Evolutionary conservation across 768 basidiomycete genomes (phyloP).

Genomic region (Phaeolepiota aurea): DNA sequence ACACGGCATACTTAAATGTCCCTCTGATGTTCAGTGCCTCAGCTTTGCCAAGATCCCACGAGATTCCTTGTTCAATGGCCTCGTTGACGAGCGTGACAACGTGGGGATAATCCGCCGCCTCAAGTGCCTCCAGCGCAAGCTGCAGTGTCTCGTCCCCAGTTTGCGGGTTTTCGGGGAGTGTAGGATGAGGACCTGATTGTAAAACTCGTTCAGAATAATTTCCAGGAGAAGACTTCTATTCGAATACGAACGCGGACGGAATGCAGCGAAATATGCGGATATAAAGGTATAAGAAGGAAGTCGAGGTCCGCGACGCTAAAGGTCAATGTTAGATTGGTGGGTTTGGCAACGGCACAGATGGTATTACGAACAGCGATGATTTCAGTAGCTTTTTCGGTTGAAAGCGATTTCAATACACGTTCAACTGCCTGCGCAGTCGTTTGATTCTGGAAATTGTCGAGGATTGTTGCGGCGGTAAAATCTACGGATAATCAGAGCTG

Average conservation of each 20-base stretch:
- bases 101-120: constrained; percentile 78
- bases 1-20: constrained; percentile 93
- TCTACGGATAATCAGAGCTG: constrained; percentile 35
- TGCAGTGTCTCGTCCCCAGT: constrained; percentile 80
- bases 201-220: constrained; percentile 2
- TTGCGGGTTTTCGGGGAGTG: constrained; percentile 64
- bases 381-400: constrained; percentile 62
- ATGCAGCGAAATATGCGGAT: constrained; percentile 93
- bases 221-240: neutral
- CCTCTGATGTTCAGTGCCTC: constrained; percentile 90
- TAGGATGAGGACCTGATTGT: constrained; percentile 57
- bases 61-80: constrained; percentile 80
- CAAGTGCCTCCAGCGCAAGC: constrained; percentile 76
- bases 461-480: constrained; percentile 92
- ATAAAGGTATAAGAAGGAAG: constrained; percentile 90
- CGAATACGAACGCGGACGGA: constrained; percentile 68
- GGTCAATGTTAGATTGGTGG: neutral
- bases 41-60: constrained; percentile 64
- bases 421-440: constrained; percentile 75
- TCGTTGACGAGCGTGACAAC: constrained; percentile 76
- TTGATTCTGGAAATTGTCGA: constrained; percentile 88
- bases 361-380: constrained; percentile 54
- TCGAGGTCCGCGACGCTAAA: constrained; percentile 64
- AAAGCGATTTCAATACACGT: constrained; percentile 81
- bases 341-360: neutral